These are phyloP conservation scores for Termitomyces sp. DNA, from an alignment of 1,284 basidiomycete genomes.

Conservation along the genomic window DNA sequence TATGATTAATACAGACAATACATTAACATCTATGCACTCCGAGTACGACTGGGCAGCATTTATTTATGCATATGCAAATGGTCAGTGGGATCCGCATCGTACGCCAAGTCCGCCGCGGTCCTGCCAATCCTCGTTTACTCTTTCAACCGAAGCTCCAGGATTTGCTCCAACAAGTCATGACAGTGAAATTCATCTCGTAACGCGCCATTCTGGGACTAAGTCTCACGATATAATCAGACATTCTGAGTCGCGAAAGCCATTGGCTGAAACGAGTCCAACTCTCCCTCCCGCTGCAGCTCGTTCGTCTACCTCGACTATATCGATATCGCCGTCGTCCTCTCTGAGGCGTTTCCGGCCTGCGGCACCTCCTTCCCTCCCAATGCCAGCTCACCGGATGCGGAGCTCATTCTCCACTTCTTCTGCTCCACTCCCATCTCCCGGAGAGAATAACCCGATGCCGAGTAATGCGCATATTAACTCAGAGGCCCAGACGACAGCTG, in stretches of 20 bases:
- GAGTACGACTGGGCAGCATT: constrained; percentile 75
- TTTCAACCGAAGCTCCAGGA: constrained; percentile 11
- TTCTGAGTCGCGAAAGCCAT: background rate
- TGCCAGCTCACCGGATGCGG: constrained; percentile 43
- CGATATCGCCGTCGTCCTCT: constrained; percentile 12
- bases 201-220: background rate
- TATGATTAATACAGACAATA: constrained; percentile 8
- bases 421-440: constrained; percentile 20
- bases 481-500: constrained; percentile 66
- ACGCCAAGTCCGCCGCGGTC: constrained; percentile 61
- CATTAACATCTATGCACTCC: constrained; percentile 15
- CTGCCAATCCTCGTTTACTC: constrained; percentile 19
- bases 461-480: constrained; percentile 33
- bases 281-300: constrained; percentile 4
- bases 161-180: constrained; percentile 13
- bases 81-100: constrained; percentile 77
- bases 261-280: background rate
- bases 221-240: background rate
- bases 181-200: background rate
- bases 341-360: constrained; percentile 18
- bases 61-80: constrained; percentile 68
- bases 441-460: constrained; percentile 21
- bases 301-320: constrained; percentile 10
- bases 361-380: constrained; percentile 23
- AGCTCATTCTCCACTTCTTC: constrained; percentile 52